Evolutionary conservation across 768 basidiomycete species (phyloP).

Genomic region (Rhodosporidiobolus sp.): DNA sequence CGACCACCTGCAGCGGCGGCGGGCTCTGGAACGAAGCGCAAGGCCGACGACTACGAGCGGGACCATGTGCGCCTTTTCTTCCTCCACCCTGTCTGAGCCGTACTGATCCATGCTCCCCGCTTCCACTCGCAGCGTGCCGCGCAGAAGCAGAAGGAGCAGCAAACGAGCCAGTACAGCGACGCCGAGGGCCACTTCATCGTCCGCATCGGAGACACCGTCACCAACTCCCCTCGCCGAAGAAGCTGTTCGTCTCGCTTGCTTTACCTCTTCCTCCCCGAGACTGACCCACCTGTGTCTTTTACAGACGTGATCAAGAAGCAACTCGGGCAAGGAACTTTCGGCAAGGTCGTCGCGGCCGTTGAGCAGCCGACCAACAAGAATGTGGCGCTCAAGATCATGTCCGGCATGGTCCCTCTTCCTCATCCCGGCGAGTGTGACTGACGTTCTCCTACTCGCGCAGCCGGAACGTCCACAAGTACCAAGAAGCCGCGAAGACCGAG

Average conservation of each 20-base stretch:
- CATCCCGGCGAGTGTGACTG: no score
- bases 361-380: slow-evolving; percentile 69
- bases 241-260: slow-evolving; percentile 35
- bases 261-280: slow-evolving; percentile 13
- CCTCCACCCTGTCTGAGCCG: background rate
- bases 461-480: slow-evolving; percentile 94
- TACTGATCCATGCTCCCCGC: background rate
- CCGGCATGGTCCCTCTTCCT: background rate
- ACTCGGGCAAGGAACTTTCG: slow-evolving; percentile 96
- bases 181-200: slow-evolving; percentile 99
- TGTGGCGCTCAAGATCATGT: slow-evolving; percentile 96
- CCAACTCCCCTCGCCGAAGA: slow-evolving; percentile 66
- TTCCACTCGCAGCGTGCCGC: background rate
- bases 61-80: slow-evolving; percentile 9
- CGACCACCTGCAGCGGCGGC: background rate
- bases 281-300: slow-evolving; percentile 14
- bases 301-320: slow-evolving; percentile 85
- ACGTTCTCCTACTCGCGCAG: background rate
- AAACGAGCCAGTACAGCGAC: slow-evolving; percentile 60
- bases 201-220: slow-evolving; percentile 81
- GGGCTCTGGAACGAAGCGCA: slow-evolving; percentile 20
- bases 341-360: slow-evolving; percentile 92
- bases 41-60: slow-evolving; percentile 17
- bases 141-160: background rate
- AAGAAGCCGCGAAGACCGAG: slow-evolving; percentile 97